phyloP scores from a whole-genome alignment of 2,329 filamentous ascomycete species.

The Trichoderma hamatum region DNA sequence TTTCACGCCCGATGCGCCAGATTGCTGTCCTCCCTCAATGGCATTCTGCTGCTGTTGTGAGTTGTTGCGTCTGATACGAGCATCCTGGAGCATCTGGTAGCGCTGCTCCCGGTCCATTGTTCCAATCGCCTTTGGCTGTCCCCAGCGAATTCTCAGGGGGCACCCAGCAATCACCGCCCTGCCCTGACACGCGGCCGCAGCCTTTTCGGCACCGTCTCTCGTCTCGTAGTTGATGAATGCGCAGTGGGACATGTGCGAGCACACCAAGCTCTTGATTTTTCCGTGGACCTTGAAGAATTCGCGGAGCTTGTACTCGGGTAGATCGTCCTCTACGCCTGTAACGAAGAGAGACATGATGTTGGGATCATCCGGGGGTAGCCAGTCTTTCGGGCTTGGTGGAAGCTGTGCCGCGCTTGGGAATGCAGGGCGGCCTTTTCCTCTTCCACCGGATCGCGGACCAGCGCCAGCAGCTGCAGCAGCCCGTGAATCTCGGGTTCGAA shows the following conservation, averaged over 20 bases:
- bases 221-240: slow-evolving; percentile 95
- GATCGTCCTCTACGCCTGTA: slow-evolving; percentile 92
- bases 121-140: slow-evolving; percentile 86
- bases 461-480: slow-evolving; percentile 54
- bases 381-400: slow-evolving; percentile 82
- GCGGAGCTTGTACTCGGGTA: slow-evolving; percentile 88
- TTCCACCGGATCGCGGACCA: slow-evolving; percentile 52
- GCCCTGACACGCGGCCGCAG: slow-evolving; percentile 82
- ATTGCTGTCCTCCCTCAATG: slow-evolving; percentile 44
- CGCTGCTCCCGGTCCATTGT: slow-evolving; percentile 88
- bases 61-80: slow-evolving; percentile 45
- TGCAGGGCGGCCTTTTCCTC: slow-evolving; percentile 50
- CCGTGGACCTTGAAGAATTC: slow-evolving; percentile 89
- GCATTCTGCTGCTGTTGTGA: slow-evolving; percentile 35
- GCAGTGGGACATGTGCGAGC: slow-evolving; percentile 95
- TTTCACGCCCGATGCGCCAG: slow-evolving; percentile 27
- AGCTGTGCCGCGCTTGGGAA: slow-evolving; percentile 74
- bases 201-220: slow-evolving; percentile 80
- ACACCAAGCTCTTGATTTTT: slow-evolving; percentile 88
- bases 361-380: slow-evolving; percentile 77
- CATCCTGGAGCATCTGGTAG: slow-evolving; percentile 78
- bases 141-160: slow-evolving; percentile 88
- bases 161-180: slow-evolving; percentile 89
- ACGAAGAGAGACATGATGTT: slow-evolving; percentile 93
- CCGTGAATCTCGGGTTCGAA: slow-evolving; percentile 71